A percentile compares a stretch with the other conserved stretches of the same genome.
Evolutionary conservation across 225 moss, liverwort and hornwort genomes (phyloP).

Genomic region (Climacium dendroides): DNA sequence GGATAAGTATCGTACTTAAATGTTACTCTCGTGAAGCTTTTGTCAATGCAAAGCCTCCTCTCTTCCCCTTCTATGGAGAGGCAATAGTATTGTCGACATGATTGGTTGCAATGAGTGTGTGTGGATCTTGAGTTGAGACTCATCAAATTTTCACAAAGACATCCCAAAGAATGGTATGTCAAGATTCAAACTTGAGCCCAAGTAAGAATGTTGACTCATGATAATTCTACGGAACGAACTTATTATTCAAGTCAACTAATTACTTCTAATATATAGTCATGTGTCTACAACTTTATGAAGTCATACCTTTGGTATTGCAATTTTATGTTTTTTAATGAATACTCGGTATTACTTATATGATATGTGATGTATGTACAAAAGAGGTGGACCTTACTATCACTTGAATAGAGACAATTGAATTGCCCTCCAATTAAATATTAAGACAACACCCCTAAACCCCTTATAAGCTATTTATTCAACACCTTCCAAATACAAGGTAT

Average conservation of each 20-base stretch:
- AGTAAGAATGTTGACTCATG: neutral
- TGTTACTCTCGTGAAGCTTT: neutral
- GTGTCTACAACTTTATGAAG: neutral
- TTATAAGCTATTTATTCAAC: neutral
- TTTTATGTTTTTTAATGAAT: neutral
- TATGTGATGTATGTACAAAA: neutral
- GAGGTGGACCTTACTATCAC: neutral
- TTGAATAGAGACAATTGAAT: accelerated
- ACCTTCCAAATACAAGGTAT: no score
- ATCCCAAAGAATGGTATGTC: neutral
- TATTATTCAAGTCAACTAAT: neutral
- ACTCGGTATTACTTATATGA: neutral
- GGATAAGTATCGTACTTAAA: no score
- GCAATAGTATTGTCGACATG: accelerated
- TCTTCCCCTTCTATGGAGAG: no score
- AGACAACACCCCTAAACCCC: accelerated
- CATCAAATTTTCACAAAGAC: neutral
- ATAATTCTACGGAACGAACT: accelerated
- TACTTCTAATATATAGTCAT: neutral
- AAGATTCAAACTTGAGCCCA: neutral
- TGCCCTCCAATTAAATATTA: neutral
- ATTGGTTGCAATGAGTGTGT: no score
- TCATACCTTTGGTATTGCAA: accelerated
- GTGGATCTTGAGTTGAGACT: neutral
- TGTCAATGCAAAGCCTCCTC: neutral